These are phyloP conservation scores for Zymoseptoria passerinii DNA, from an alignment of 2,329 filamentous ascomycete genomes.

Conservation along the genomic window DNA sequence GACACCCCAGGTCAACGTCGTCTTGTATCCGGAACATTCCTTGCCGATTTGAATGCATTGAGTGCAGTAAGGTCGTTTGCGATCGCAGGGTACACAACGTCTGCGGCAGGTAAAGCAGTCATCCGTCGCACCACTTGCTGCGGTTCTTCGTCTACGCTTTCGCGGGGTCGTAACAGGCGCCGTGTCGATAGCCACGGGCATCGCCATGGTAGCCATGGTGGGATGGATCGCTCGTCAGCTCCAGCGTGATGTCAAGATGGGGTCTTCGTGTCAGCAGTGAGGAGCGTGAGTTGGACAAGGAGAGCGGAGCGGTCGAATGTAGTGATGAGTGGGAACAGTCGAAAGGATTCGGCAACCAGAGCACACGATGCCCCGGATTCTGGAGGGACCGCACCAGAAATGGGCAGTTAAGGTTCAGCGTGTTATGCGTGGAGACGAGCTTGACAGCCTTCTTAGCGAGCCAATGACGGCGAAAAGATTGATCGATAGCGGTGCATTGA, in stretches of 20 bases:
- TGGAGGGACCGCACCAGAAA: not conserved
- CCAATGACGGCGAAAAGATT: not conserved
- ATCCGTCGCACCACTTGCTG: constrained; percentile 79
- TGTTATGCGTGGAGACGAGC: not conserved
- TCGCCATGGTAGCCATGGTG: not conserved
- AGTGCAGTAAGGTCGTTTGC: constrained; percentile 86
- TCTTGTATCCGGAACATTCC: constrained; percentile 94
- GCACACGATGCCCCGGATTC: not conserved
- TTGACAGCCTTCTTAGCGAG: not conserved
- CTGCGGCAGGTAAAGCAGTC: constrained; percentile 93
- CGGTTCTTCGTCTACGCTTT: constrained; percentile 78
- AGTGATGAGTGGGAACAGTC: not conserved
- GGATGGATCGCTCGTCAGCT: not conserved
- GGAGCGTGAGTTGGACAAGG: not conserved
- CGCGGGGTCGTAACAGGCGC: constrained; percentile 26
- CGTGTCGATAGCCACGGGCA: constrained; percentile 1
- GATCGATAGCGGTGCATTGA: not conserved
- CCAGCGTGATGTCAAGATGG: not conserved
- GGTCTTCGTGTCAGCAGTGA: not conserved
- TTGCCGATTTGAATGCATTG: constrained; percentile 86
- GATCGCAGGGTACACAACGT: constrained; percentile 76
- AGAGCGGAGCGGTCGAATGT: too few relatives aligned
- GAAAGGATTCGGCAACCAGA: not conserved
- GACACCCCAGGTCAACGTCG: constrained; percentile 91
- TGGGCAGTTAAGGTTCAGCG: not conserved